A percentile compares a stretch with the other conserved stretches of the same genome.
Evolutionary conservation across 2,329 filamentous ascomycete species (phyloP).

Genomic region (Fusarium sp.): DNA sequence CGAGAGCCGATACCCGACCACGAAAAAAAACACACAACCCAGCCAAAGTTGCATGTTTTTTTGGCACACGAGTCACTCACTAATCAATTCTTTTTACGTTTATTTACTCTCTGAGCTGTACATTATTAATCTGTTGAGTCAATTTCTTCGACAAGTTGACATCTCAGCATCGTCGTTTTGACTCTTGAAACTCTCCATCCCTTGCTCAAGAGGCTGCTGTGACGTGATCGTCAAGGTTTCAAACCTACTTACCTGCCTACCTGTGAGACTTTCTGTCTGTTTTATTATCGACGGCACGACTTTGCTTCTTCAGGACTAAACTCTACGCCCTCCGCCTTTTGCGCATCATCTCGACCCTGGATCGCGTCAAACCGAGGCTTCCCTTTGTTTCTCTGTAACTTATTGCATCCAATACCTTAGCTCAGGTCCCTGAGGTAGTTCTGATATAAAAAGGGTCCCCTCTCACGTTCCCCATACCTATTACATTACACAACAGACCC

Average conservation of each 20-base stretch:
- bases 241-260: constrained; percentile 7
- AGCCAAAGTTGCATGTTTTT: constrained; percentile 9
- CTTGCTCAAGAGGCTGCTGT: constrained; percentile 33
- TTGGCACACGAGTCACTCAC: constrained; percentile 14
- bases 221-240: constrained; percentile 37
- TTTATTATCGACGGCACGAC: constrained; percentile 5
- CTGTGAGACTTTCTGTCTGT: neutral
- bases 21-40: constrained; percentile 6
- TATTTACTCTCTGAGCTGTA: neutral
- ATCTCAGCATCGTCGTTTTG: neutral
- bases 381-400: constrained; percentile 19
- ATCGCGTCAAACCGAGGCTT: constrained; percentile 40
- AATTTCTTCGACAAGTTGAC: neutral
- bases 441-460: constrained; percentile 37
- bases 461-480: constrained; percentile 1
- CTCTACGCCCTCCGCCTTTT: constrained; percentile 22
- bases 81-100: constrained; percentile 34
- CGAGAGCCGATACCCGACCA: constrained; percentile 37
- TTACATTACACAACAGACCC: constrained; percentile 13
- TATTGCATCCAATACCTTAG: constrained; percentile 11
- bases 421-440: constrained; percentile 19
- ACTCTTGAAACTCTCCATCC: constrained; percentile 2
- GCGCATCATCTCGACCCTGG: constrained; percentile 30
- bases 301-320: constrained; percentile 14
- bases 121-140: neutral